phyloP scores from a whole-genome alignment of 768 basidiomycete species.

The Panus rudis region DNA sequence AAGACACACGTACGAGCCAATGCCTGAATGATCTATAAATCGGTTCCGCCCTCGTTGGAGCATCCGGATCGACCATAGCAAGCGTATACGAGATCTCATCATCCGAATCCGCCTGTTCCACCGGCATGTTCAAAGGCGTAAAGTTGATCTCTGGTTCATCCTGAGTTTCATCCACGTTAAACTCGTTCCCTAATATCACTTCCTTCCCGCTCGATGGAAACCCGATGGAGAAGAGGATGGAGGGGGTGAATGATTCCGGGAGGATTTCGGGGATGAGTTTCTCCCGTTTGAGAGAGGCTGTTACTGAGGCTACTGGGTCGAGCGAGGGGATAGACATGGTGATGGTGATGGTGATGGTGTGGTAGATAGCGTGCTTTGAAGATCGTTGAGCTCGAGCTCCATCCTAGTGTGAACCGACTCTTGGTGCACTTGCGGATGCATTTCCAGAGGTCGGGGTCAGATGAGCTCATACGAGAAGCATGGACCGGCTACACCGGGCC shows the following conservation, averaged over 20 bases:
- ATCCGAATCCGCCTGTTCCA: constrained; percentile 13
- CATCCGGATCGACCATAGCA: constrained; percentile 31
- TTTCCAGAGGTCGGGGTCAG: no score
- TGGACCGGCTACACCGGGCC: no score
- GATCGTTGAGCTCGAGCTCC: no score
- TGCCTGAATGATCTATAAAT: constrained; percentile 22
- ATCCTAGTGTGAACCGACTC: no score
- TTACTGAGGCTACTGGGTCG: constrained; percentile 30
- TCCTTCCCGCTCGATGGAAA: constrained; percentile 37
- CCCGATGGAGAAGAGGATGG: constrained; percentile 36
- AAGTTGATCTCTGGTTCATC: constrained; percentile 47
- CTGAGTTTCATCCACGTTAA: constrained; percentile 31
- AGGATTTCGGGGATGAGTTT: constrained; percentile 41
- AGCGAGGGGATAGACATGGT: constrained; percentile 10
- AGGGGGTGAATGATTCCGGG: constrained; percentile 30
- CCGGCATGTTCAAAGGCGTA: constrained; percentile 31
- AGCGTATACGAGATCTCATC: constrained; percentile 35
- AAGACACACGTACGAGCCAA: constrained; percentile 21
- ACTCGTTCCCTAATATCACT: constrained; percentile 30
- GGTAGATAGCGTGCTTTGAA: no score
- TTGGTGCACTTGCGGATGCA: no score
- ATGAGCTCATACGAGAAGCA: no score
- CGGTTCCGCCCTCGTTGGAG: constrained; percentile 20
- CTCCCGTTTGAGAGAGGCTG: constrained; percentile 29
- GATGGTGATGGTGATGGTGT: no score